Percentiles rank a stretch among this genome's conserved stretches.
Conservation (phyloP, 495 filamentous ascomycete species). For the Xylaria scruposa region DNA sequence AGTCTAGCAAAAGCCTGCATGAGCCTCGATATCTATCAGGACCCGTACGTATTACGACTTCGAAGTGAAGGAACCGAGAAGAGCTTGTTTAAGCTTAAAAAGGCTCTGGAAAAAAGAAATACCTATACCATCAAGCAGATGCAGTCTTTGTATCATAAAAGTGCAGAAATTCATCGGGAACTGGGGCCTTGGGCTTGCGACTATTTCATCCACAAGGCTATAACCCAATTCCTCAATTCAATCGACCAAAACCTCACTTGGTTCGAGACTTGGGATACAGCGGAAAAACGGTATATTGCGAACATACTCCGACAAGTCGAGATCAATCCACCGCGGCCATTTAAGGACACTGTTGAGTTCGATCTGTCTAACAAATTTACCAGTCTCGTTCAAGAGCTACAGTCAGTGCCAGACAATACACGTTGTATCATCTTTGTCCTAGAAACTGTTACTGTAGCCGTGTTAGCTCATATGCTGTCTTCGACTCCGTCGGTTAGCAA, state of each 20-base stretch:
- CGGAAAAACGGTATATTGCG: slow-evolving; percentile 68
- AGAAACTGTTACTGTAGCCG: slow-evolving; percentile 71
- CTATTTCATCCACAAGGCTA: slow-evolving; percentile 68
- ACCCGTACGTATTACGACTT: slow-evolving; percentile 72
- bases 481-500: slow-evolving; percentile 62
- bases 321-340: slow-evolving; percentile 33
- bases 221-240: slow-evolving; percentile 53
- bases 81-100: slow-evolving; percentile 48
- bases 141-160: slow-evolving; percentile 58
- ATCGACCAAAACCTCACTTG: slow-evolving; percentile 39
- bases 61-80: slow-evolving; percentile 43
- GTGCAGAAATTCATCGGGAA: slow-evolving; percentile 61
- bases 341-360: slow-evolving; percentile 32
- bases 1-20: slow-evolving; percentile 47
- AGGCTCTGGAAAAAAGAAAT: slow-evolving; percentile 56
- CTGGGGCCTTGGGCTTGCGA: slow-evolving; percentile 79
- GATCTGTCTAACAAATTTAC: slow-evolving; percentile 61
- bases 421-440: slow-evolving; percentile 81
- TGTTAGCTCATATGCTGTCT: slow-evolving; percentile 70
- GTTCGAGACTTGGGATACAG: slow-evolving; percentile 49
- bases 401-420: slow-evolving; percentile 53
- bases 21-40: slow-evolving; percentile 65
- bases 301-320: slow-evolving; percentile 56
- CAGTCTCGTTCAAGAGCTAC: slow-evolving; percentile 61
- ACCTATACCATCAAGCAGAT: slow-evolving; percentile 73